Evolutionary conservation across 306 rosid species (phyloP).

Genomic region (Sesbania bispinosa): DNA sequence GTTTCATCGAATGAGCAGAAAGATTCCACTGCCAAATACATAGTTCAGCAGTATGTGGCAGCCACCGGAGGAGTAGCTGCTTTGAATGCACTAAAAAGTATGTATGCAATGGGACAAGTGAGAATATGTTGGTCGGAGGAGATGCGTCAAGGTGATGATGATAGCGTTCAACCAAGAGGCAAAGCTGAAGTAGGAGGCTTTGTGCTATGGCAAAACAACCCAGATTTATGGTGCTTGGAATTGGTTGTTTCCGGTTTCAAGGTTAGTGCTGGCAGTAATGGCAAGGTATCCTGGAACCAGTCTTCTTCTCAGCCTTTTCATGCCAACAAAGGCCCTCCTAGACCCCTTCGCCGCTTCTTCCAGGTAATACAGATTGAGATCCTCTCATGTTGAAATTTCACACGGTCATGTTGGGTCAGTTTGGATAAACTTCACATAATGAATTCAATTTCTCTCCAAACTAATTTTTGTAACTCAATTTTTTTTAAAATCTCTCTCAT

Average conservation of each 20-base stretch:
- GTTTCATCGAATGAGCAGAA: slow-evolving; percentile 33
- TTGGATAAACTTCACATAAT: no score
- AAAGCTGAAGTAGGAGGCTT: slow-evolving; percentile 77
- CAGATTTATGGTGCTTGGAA: slow-evolving; percentile 82
- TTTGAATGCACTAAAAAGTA: slow-evolving; percentile 55
- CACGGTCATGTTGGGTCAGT: no score
- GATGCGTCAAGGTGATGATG: slow-evolving; percentile 47
- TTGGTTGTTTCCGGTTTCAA: slow-evolving; percentile 83
- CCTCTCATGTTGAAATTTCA: no score
- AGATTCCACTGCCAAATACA: slow-evolving; percentile 74
- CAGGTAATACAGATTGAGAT: no score
- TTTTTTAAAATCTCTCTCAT: no score
- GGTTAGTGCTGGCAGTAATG: slow-evolving; percentile 79
- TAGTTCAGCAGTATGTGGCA: slow-evolving; percentile 83
- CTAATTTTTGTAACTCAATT: no score
- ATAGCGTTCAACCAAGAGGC: slow-evolving; percentile 35
- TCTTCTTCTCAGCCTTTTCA: slow-evolving; percentile 72
- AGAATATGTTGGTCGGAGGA: slow-evolving; percentile 63
- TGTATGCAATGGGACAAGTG: slow-evolving; percentile 87
- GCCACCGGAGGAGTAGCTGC: slow-evolving; percentile 75
- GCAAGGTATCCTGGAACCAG: slow-evolving; percentile 78
- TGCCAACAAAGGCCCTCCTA: slow-evolving; percentile 81
- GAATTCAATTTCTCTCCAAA: no score
- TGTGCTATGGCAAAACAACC: slow-evolving; percentile 88
- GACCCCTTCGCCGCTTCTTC: slow-evolving; percentile 91